phyloP scores from a whole-genome alignment of 2,329 filamentous ascomycete species.

The Escovopsis weberi region DNA sequence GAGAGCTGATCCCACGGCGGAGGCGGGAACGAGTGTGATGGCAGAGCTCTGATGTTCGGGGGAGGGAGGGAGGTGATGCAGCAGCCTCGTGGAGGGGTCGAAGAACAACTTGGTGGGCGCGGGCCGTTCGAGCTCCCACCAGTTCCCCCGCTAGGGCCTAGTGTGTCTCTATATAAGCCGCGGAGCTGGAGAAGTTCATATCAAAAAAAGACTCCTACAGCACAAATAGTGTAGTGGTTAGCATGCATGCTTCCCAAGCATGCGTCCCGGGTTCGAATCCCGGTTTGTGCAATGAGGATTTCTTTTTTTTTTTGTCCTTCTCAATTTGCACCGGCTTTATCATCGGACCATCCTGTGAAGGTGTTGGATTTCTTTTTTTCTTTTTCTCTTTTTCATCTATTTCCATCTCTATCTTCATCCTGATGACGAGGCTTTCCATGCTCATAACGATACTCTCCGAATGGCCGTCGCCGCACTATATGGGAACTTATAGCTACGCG shows the following conservation, averaged over 20 bases:
- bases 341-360: not conserved
- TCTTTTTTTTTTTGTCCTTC: not conserved
- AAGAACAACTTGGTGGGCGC: not conserved
- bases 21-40: too few species aligned
- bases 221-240: constrained; percentile 24
- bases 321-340: not conserved
- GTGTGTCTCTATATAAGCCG: too few species aligned
- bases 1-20: too few species aligned
- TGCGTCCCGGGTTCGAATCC: constrained; percentile 23
- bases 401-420: too few species aligned
- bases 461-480: too few species aligned
- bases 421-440: too few species aligned
- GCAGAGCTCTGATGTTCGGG: not conserved
- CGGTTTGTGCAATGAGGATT: constrained; percentile 15
- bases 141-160: too few species aligned
- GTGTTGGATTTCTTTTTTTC: not conserved
- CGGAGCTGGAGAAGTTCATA: too few species aligned
- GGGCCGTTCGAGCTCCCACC: too few species aligned
- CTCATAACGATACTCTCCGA: too few species aligned
- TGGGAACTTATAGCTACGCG: too few species aligned
- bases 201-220: constrained; percentile 1
- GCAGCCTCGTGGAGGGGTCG: not conserved
- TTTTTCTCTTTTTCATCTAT: not conserved
- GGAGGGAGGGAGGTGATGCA: not conserved
- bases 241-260: constrained; percentile 25